Base-by-base conservation (phyloP, 768 basidiomycete genomes). In the Boletellus ananiceps region DNA sequence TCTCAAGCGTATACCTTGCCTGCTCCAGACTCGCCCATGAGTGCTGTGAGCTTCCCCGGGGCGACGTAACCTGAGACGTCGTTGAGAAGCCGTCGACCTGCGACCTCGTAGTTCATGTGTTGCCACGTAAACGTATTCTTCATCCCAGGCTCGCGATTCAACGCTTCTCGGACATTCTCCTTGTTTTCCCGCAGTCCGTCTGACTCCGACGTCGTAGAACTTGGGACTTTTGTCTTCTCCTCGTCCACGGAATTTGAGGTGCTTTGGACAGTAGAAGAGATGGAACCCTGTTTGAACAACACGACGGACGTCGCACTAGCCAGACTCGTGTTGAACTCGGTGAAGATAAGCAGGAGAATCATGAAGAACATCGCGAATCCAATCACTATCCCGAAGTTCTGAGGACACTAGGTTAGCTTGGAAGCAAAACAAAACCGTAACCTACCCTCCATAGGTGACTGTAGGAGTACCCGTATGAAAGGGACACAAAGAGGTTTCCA, bases 51-150 rank as follows among this genome's bases (percentile, higher is more conserved):
- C 50, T 75, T 90, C 5, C 92, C 91, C 0, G 90, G 92, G 9
- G 79, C 80, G 16, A 90, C 88, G 64, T 78, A 93, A 0, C 90
- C 90, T 25, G 82, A 86, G 12, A 93, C 76, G 40, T 88, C 77
- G 54, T 90, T 77, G 47, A 92, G 71, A 2, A 92, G 72, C 27
- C 65, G 68, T 33, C 78, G 69, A 14, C 82, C 72, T 1, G 77
- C 72, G 0, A 93, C 82, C 29, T 75, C 76, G 62, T 93, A 94
- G 48, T 74, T 70, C 41, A 91, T 54, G 52, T 81, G 71, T 45
- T 82, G 75, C 88, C 89, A 96, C 1, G 92, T 88, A 67, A 96
- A 93, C 5, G 83, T 75, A 56, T 85, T 76, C 16, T 65, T 72
- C 74, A 52, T 64, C 50, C 5, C 51, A 3, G 59, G 51, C 29